Evolutionary conservation across 2,329 filamentous ascomycete genomes (phyloP).

Genomic region (Trichoderma aggressivum): DNA sequence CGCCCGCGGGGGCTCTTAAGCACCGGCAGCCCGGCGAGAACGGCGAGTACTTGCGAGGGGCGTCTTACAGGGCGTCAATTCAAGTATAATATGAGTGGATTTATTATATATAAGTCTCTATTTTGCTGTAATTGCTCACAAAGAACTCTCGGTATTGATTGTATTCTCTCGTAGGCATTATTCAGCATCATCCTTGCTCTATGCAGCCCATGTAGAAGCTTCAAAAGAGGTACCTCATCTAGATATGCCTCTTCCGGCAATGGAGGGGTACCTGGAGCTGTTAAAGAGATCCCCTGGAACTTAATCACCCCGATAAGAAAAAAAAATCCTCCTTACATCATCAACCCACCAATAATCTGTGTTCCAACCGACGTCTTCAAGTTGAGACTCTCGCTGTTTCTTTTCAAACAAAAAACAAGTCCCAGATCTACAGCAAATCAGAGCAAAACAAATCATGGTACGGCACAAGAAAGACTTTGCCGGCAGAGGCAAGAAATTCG

Average conservation of each 20-base stretch:
- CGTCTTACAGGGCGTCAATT: neutral
- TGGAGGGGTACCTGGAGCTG: neutral
- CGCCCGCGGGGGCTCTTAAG: neutral
- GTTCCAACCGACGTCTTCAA: neutral
- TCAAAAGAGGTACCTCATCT: neutral
- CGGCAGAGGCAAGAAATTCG: conserved; percentile 70
- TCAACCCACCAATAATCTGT: neutral
- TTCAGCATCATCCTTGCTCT: neutral
- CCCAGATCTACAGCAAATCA: neutral
- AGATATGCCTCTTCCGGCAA: neutral
- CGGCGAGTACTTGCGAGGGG: neutral
- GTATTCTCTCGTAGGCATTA: neutral
- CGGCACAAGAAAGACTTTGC: conserved; percentile 88
- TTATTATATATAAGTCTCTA: neutral
- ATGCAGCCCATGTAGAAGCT: neutral
- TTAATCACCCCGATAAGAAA: conserved; percentile 1
- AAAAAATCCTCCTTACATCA: conserved; percentile 2
- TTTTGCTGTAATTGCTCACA: neutral
- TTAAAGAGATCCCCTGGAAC: neutral
- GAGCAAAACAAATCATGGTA: conserved; percentile 59
- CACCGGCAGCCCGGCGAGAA: neutral
- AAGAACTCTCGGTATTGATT: neutral
- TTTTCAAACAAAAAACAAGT: neutral
- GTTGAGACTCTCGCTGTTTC: neutral
- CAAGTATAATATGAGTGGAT: neutral